These are phyloP conservation scores for Pythium aristosporum DNA, from an alignment of 352 stramenopile genomes.

Conservation along the genomic window DNA sequence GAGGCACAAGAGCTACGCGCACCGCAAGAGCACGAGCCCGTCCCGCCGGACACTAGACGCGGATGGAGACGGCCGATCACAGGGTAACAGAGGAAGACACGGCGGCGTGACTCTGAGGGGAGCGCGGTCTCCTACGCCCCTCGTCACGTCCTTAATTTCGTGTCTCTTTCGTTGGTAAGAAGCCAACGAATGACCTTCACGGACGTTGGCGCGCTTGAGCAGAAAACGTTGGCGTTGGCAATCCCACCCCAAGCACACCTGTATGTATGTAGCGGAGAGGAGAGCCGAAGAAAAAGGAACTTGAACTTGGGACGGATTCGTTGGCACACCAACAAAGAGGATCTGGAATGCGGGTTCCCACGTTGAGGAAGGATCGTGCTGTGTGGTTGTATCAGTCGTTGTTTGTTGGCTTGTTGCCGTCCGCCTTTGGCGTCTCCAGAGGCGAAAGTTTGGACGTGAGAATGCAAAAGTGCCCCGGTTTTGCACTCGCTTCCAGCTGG, in stretches of 20 bases:
- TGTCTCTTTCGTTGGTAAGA: slow-evolving; percentile 8
- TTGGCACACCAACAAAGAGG: slow-evolving; percentile 1
- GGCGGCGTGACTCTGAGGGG: not conserved
- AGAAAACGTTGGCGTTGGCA: not conserved
- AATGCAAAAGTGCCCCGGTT: not conserved
- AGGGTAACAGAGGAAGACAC: slow-evolving; percentile 3
- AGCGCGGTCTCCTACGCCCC: not conserved
- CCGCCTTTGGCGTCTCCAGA: not conserved
- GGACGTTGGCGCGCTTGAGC: not conserved
- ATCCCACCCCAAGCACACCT: slow-evolving; percentile 10
- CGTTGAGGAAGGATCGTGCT: slow-evolving; percentile 1
- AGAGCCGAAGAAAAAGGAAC: slow-evolving; percentile 11
- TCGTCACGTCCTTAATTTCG: slow-evolving; percentile 7
- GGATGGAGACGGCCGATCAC: slow-evolving; percentile 7
- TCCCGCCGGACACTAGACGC: not conserved
- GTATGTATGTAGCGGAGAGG: not conserved
- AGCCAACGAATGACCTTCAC: slow-evolving; percentile 5
- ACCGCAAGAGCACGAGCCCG: slow-evolving; percentile 13
- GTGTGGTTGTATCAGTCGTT: slow-evolving; percentile 4
- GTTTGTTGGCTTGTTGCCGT: slow-evolving; percentile 21
- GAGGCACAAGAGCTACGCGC: not conserved
- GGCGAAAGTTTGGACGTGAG: slow-evolving; percentile 10
- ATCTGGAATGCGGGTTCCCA: slow-evolving; percentile 5
- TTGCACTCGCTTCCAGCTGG: slow-evolving; percentile 23
- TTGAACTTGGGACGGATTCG: slow-evolving; percentile 21